Evolutionary conservation across 176 grass and related monocot genomes (phyloP), one percentile per base, ranked within the genome.

Genomic region (Poa annua): DNA sequence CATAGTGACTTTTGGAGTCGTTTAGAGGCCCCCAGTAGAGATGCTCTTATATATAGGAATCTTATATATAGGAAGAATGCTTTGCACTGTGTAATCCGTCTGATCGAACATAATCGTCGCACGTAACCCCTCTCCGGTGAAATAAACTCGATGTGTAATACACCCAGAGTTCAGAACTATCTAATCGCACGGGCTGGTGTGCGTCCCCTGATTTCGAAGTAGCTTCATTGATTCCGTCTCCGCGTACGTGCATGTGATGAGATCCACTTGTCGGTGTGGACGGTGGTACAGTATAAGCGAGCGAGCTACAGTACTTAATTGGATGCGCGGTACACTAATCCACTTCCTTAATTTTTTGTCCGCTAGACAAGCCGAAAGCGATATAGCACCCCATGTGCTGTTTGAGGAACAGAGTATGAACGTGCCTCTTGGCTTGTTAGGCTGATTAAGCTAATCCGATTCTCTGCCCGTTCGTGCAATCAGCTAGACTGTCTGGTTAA

Each of bases 361-460:
- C 9, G 41, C 41, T 42, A 42, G 7, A 41, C 44, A 33, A 63
- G 86, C 76, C 82, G 87, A 85, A 85, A 89, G 82, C 54, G 26
- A 32, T 32, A 33, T 49, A 21, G 41, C 32, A 44, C 71, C 39
- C 16, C 60, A 44, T 65, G 75, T 74, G 48, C n/a, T 71, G 71
- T 81, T 19, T 34, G 4, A 61, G 71, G 71, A 71, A 49, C 78
- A 89, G 22, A 26, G 71, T 77, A 71, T 89, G 88, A 85, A 85
- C 71, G 1, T 15, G 9, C 0, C 22, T n/a, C 62, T 77, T 71
- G 88, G 22, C 53, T 52, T 77, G 70, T 85, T 53, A 81, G 88
- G 88, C 83, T 3, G 10, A 70, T 77, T 80, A 50, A 12, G 44
- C 50, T 49, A 71, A 25, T 79, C 39, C 22, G 19, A 73, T 70